Evolutionary conservation across 2,329 filamentous ascomycete genomes (phyloP), one percentile per base, ranked within the genome.

Genomic region (Pestalotiopsis sp.): DNA sequence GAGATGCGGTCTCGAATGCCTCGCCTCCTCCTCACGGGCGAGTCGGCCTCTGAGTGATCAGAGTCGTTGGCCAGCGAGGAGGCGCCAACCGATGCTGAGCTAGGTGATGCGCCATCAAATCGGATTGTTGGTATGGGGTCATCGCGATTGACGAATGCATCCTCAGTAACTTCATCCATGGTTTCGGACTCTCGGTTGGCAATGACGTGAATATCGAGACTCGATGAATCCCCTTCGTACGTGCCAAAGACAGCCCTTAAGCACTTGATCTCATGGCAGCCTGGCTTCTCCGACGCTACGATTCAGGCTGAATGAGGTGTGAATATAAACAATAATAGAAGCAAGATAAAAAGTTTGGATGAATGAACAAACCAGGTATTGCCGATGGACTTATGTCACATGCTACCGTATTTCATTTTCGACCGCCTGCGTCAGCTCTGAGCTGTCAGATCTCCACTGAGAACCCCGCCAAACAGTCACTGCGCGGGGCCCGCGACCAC

Each of bases 61-160:
- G 72, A 70, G 4, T 74, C 74, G 61, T 70, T 67, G 11, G 68
- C 63, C 31, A 70, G 66, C 2, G 72, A 69, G 45, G 45, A 62
- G 39, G 72, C 61, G n/a, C 73, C 67, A 2, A 72, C 69, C 4
- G 73, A 70, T 13, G 75, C 73, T 27, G 76, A 76, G 11, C 66
- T 70, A 1, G 74, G 68, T 14, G 70, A 69, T 2, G 75, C 71
- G 2, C 70, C 69, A 49, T 77, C 73, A 0, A 79, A 69, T 31
- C 71, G 67, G 36, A 78, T 70, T 38, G 72, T 74, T 4, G 77
- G 76, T 45, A 79, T 78, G 7, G 78, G 76, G 57, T 78, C 78
- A 60, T 77, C 76, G 27, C 78, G 77, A 56, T 79, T 79, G 70
- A 74, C 78, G 73, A 79, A 77, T 9, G 69, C 70, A 17, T 75